Percentiles rank a stretch among this genome's conserved stretches.
phyloP scores from a whole-genome alignment of 1,139 yeast species.

The Yamadazyma spencermartinsiae region DNA sequence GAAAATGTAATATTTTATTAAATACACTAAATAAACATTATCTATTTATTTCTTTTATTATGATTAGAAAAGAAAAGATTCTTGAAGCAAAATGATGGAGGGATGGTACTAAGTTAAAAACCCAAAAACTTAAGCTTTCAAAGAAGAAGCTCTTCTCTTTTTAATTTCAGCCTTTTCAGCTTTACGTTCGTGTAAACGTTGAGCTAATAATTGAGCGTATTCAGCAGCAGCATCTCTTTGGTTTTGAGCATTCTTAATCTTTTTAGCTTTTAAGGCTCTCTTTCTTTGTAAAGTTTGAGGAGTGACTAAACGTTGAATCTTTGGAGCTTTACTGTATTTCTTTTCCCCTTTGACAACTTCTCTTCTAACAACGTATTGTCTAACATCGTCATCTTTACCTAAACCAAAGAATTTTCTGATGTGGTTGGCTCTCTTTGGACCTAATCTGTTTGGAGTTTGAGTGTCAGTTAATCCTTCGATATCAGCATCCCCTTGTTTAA shows the following conservation, averaged over 20 bases:
- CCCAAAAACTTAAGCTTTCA: constrained; percentile 62
- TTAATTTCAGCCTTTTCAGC: constrained; percentile 97
- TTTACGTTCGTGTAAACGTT: constrained; percentile 98
- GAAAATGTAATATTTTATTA: constrained; percentile 16
- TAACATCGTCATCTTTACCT: constrained; percentile 94
- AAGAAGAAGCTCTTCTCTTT: constrained; percentile 99
- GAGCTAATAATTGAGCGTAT: constrained; percentile 97
- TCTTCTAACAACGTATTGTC: constrained; percentile 97
- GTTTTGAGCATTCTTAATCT: constrained; percentile 96
- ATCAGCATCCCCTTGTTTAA: constrained; percentile 96
- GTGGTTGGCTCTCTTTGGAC: constrained; percentile 99
- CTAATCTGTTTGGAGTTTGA: constrained; percentile 97
- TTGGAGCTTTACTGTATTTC: constrained; percentile 99
- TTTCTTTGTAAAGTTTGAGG: constrained; percentile 99
- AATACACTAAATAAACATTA: constrained; percentile 22
- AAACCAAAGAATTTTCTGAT: constrained; percentile 99
- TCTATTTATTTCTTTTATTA: constrained; percentile 7
- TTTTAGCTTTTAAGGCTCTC: constrained; percentile 93
- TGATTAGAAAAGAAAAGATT: constrained; percentile 5
- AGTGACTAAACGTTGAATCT: constrained; percentile 98
- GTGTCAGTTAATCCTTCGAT: constrained; percentile 94
- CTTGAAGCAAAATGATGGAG: constrained; percentile 7
- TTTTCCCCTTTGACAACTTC: constrained; percentile 97
- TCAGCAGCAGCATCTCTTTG: constrained; percentile 99
- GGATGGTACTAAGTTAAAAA: constrained; percentile 1